phyloP scores from a whole-genome alignment of 768 basidiomycete genomes.

The Podaxis rugospora region DNA sequence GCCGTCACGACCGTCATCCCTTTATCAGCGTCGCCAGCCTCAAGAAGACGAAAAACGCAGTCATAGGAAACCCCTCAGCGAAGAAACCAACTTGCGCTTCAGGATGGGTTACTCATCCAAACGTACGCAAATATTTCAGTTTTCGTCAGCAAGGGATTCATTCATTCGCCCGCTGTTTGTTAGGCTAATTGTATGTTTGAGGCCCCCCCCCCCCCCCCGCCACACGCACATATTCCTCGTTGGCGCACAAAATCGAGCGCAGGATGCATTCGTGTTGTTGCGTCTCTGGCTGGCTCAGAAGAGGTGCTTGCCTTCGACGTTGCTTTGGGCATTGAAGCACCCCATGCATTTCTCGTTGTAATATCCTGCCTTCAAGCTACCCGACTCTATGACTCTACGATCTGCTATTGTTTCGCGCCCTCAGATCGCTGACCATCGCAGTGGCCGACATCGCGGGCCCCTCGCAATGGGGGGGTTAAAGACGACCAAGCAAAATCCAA shows the following conservation, averaged over 20 bases:
- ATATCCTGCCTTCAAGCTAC: slow-evolving; percentile 42
- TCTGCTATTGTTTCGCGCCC: slow-evolving; percentile 59
- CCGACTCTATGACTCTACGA: slow-evolving; percentile 36
- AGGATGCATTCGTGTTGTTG: slow-evolving; percentile 51
- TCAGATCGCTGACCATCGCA: slow-evolving; percentile 54
- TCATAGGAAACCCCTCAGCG: slow-evolving; percentile 77
- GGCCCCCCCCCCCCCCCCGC: no score
- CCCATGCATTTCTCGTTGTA: slow-evolving; percentile 57
- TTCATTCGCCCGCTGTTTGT: no score
- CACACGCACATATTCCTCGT: slow-evolving; percentile 13
- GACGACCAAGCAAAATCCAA: slow-evolving; percentile 35
- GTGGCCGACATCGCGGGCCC: slow-evolving; percentile 69
- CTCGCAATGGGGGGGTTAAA: slow-evolving; percentile 60
- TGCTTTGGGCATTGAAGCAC: slow-evolving; percentile 57
- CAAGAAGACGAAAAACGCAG: slow-evolving; percentile 68
- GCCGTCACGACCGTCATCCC: slow-evolving; percentile 10
- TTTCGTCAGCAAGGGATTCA: not conserved
- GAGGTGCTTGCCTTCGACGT: slow-evolving; percentile 50
- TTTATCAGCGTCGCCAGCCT: slow-evolving; percentile 32
- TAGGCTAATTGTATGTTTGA: slow-evolving; percentile 63
- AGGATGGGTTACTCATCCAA: slow-evolving; percentile 52
- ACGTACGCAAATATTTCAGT: slow-evolving; percentile 34
- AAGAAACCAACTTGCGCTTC: slow-evolving; percentile 55
- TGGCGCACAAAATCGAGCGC: slow-evolving; percentile 15
- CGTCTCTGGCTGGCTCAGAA: slow-evolving; percentile 68